A percentile compares a stretch with the other conserved stretches of the same genome.
phyloP scores from a whole-genome alignment of 495 filamentous ascomycete genomes.

The Thozetella sp. region DNA sequence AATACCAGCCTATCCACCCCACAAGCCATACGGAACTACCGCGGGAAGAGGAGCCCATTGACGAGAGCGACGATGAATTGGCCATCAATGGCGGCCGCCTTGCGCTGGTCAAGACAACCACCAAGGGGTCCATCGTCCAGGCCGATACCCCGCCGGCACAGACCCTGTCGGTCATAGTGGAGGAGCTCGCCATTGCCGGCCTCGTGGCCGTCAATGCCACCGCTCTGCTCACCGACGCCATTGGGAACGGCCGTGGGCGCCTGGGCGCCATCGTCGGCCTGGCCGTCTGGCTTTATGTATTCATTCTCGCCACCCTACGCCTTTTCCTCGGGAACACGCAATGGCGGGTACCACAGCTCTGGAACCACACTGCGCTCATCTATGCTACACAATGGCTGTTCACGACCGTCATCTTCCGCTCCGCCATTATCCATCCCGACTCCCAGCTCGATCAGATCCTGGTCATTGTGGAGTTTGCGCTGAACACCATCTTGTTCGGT shows the following conservation, averaged over 20 bases:
- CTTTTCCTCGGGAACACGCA: constrained; percentile 70
- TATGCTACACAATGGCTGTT: constrained; percentile 86
- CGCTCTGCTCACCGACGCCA: constrained; percentile 49
- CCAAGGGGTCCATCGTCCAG: constrained; percentile 67
- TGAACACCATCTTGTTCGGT: constrained; percentile 71
- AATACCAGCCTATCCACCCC: constrained; percentile 50
- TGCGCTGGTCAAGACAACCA: constrained; percentile 62
- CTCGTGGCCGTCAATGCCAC: constrained; percentile 68
- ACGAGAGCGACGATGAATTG: constrained; percentile 66
- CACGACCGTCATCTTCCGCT: constrained; percentile 76
- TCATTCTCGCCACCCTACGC: constrained; percentile 72
- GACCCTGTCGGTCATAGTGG: constrained; percentile 65
- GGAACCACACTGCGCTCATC: constrained; percentile 91
- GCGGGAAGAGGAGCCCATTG: constrained; percentile 38
- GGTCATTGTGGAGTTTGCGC: constrained; percentile 67
- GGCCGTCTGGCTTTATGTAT: constrained; percentile 78
- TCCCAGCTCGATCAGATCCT: constrained; percentile 63
- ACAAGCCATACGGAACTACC: constrained; percentile 49
- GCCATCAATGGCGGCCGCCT: constrained; percentile 49
- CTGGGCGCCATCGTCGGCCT: constrained; percentile 67
- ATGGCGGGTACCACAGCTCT: constrained; percentile 71
- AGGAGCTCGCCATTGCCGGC: constrained; percentile 73
- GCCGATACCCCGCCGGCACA: constrained; percentile 78
- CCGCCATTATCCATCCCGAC: constrained; percentile 76
- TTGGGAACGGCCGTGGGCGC: constrained; percentile 23